These are phyloP conservation scores for Cladorrhinum samala DNA, from an alignment of 495 filamentous ascomycete species.

Conservation along the genomic window DNA sequence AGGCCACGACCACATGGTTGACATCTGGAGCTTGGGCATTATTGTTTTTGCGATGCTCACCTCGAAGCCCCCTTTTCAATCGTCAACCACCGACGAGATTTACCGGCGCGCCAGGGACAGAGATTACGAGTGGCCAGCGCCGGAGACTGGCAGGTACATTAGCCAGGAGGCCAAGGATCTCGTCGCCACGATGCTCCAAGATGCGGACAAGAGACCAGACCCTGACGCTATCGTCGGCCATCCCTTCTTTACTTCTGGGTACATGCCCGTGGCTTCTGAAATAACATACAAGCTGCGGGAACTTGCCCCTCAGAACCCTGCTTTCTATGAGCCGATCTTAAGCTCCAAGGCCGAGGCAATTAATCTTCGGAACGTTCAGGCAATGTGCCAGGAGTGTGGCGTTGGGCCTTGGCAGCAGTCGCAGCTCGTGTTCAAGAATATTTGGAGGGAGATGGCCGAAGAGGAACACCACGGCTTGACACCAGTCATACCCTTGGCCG, in stretches of 20 bases:
- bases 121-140: constrained; percentile 70
- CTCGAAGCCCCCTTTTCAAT: constrained; percentile 85
- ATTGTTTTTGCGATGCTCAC: constrained; percentile 94
- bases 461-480: constrained; percentile 67
- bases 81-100: constrained; percentile 77
- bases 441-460: constrained; percentile 61
- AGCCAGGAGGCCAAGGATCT: constrained; percentile 66
- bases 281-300: constrained; percentile 48
- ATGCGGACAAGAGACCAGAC: constrained; percentile 66
- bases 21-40: constrained; percentile 95
- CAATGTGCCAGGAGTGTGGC: constrained; percentile 38
- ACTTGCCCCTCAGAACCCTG: constrained; percentile 35
- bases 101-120: constrained; percentile 67
- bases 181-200: constrained; percentile 66
- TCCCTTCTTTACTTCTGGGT: constrained; percentile 66
- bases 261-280: constrained; percentile 46
- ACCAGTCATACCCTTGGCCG: constrained; percentile 61
- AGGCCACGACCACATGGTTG: constrained; percentile 84
- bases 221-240: constrained; percentile 79
- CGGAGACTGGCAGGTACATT: constrained; percentile 41
- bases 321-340: constrained; percentile 32
- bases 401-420: constrained; percentile 45
- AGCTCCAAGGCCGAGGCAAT: constrained; percentile 18
- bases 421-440: constrained; percentile 45
- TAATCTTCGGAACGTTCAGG: constrained; percentile 32